These are phyloP conservation scores for Collariella sp. DNA, from an alignment of 495 filamentous ascomycete genomes.

Conservation along the genomic window DNA sequence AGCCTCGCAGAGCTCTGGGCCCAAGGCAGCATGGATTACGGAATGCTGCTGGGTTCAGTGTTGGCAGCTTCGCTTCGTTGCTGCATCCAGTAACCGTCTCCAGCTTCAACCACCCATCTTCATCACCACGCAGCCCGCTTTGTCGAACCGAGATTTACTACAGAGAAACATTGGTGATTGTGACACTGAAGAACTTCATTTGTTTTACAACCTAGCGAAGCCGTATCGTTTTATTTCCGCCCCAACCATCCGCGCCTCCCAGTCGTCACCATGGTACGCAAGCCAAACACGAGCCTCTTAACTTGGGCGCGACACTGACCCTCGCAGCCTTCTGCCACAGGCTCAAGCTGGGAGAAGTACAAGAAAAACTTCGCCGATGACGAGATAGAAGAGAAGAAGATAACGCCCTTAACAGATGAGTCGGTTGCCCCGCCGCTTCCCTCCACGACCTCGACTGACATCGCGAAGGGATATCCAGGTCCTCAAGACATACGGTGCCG, in stretches of 20 bases:
- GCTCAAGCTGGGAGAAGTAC: conserved; percentile 96
- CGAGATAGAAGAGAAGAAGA: conserved; percentile 98
- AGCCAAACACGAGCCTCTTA: not conserved
- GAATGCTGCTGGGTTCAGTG: conserved; percentile 15
- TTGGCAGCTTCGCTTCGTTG: conserved; percentile 16
- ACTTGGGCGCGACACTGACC: conserved; percentile 14
- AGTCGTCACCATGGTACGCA: conserved; percentile 22
- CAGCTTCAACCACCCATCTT: conserved; percentile 12
- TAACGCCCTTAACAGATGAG: conserved; percentile 92
- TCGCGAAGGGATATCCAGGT: conserved; percentile 88
- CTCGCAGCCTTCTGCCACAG: conserved; percentile 75
- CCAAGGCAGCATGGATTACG: conserved; percentile 35
- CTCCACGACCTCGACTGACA: conserved; percentile 25
- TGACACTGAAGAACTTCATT: not conserved
- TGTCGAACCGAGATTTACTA: conserved; percentile 1
- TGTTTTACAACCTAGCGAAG: not conserved
- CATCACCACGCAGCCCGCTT: not conserved
- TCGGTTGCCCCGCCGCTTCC: conserved; percentile 40
- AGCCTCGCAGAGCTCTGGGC: conserved; percentile 29
- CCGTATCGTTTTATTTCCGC: not conserved
- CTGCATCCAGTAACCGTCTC: conserved; percentile 16
- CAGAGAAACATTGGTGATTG: not conserved
- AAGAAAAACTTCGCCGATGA: conserved; percentile 93
- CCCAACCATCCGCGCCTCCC: not conserved
- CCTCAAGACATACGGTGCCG: conserved; percentile 96